These are phyloP conservation scores for Verticillium tricorpus DNA, from an alignment of 2,329 filamentous ascomycete species.

Conservation along the genomic window DNA sequence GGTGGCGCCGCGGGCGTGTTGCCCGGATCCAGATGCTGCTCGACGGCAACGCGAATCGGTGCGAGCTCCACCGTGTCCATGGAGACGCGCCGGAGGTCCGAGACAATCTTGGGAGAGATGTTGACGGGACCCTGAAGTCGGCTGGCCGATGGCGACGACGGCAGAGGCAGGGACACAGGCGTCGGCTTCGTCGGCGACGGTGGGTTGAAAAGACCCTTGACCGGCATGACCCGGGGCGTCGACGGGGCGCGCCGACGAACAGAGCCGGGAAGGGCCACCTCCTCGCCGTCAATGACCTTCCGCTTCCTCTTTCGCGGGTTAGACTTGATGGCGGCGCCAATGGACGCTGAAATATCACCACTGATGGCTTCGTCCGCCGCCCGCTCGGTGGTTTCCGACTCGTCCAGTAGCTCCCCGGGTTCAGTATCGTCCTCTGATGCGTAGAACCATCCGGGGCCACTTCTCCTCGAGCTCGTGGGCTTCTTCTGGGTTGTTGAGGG, in stretches of 20 bases:
- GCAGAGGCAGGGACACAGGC: constrained; percentile 17
- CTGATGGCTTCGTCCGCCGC: neutral
- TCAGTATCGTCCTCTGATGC: neutral
- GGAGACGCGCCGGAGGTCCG: constrained; percentile 3
- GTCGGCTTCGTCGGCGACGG: constrained; percentile 14
- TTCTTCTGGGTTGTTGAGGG: neutral
- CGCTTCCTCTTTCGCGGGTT: constrained; percentile 42
- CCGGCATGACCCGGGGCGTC: neutral
- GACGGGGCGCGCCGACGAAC: neutral
- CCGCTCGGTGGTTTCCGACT: constrained; percentile 9
- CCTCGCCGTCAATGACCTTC: constrained; percentile 38
- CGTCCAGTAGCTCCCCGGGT: neutral
- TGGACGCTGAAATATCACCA: constrained; percentile 26
- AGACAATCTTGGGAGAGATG: constrained; percentile 7
- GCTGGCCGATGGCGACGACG: constrained; percentile 8
- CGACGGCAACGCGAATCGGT: neutral
- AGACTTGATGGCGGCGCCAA: constrained; percentile 46
- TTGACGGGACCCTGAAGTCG: neutral
- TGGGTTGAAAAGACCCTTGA: neutral
- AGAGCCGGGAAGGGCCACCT: constrained; percentile 9
- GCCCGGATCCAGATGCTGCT: neutral
- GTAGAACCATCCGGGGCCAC: neutral
- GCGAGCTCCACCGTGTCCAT: constrained; percentile 3
- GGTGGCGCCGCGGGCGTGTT: neutral
- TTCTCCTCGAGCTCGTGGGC: neutral